Evolutionary conservation across 208 protist genomes (phyloP).

Genomic region (Phytomonas sp.): DNA sequence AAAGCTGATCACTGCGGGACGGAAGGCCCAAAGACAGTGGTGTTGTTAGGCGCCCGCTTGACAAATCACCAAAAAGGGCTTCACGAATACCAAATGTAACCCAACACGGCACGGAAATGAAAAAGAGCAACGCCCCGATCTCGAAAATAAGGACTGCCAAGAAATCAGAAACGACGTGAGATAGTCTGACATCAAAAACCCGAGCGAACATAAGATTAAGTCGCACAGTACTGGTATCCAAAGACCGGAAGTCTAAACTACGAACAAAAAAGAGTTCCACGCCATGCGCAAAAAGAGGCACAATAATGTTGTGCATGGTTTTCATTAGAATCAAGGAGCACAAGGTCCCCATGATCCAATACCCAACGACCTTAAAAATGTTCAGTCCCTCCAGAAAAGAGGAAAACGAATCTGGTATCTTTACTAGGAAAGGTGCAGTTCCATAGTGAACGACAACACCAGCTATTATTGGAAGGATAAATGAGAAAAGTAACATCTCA

Average conservation of each 20-base stretch:
- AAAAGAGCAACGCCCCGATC: constrained; percentile 36
- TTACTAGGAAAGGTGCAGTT: constrained; percentile 34
- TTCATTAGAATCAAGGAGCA: constrained; percentile 39
- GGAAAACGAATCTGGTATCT: constrained; percentile 24
- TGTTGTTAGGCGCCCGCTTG: not conserved
- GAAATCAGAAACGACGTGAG: constrained; percentile 37
- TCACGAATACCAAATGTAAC: constrained; percentile 21
- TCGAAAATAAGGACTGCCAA: constrained; percentile 35
- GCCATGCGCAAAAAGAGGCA: constrained; percentile 65
- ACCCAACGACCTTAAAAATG: constrained; percentile 31
- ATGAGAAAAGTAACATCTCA: constrained; percentile 47
- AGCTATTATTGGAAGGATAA: constrained; percentile 28
- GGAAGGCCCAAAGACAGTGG: not conserved
- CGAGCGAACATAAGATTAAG: constrained; percentile 56
- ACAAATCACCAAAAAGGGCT: constrained; percentile 14
- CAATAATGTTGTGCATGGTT: constrained; percentile 42
- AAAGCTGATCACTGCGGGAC: not conserved
- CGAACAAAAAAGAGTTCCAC: constrained; percentile 75
- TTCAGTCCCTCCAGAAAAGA: constrained; percentile 27
- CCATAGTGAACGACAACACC: constrained; percentile 56
- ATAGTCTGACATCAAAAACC: constrained; percentile 49
- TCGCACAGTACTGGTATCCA: constrained; percentile 35
- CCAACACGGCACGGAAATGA: constrained; percentile 36
- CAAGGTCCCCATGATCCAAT: constrained; percentile 47
- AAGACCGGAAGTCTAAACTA: constrained; percentile 37